These are phyloP conservation scores for Leptoxyphium fumago DNA, from an alignment of 2,329 filamentous ascomycete species.

Conservation along the genomic window DNA sequence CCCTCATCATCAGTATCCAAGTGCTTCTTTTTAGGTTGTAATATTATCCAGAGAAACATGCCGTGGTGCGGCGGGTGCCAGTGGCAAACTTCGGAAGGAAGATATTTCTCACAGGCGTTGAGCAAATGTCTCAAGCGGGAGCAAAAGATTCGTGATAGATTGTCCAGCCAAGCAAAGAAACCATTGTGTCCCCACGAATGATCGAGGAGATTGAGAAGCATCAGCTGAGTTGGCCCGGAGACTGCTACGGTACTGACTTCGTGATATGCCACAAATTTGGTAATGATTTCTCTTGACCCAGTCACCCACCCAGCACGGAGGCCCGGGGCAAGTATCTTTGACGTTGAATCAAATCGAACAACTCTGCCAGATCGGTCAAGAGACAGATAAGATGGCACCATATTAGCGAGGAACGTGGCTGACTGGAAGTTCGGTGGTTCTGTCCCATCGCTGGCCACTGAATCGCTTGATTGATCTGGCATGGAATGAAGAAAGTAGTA, in stretches of 20 bases:
- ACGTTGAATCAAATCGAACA: conserved; percentile 18
- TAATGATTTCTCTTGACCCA: conserved; percentile 13
- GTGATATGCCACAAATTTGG: conserved; percentile 13
- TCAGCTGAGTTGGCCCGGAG: conserved; percentile 18
- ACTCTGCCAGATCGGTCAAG: conserved; percentile 21
- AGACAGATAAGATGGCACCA: conserved; percentile 19
- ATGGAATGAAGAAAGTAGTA: conserved; percentile 15
- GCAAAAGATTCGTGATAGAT: conserved; percentile 13
- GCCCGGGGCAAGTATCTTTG: conserved; percentile 21
- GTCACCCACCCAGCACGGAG: conserved; percentile 20
- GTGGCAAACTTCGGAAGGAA: conserved; percentile 9
- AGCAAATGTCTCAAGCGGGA: conserved; percentile 12
- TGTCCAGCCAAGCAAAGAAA: conserved; percentile 15
- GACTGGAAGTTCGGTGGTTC: not conserved
- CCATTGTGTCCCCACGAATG: conserved; percentile 20
- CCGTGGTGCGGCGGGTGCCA: conserved; percentile 11
- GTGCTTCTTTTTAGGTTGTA: not conserved
- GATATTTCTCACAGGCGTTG: conserved; percentile 13
- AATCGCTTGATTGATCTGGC: not conserved
- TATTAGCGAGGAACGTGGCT: conserved; percentile 5
- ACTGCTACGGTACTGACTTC: conserved; percentile 11
- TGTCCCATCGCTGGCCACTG: not conserved
- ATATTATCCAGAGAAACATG: conserved; percentile 16
- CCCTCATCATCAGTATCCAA: not conserved
- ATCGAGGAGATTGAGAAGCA: conserved; percentile 19